Evolutionary conservation across 495 filamentous ascomycete genomes (phyloP).

Genomic region (Aspergillus cavernicola): DNA sequence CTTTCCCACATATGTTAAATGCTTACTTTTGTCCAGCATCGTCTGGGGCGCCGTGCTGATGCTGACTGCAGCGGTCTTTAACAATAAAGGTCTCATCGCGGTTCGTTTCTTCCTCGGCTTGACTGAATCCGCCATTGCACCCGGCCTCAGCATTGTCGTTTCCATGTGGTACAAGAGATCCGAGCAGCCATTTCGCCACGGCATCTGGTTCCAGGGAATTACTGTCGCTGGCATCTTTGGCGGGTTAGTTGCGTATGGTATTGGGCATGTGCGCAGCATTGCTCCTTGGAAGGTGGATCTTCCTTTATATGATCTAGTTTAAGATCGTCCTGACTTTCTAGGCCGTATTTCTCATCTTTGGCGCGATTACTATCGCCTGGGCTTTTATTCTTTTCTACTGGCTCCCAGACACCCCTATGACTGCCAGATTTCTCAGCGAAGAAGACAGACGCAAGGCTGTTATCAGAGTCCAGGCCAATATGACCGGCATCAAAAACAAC

Average conservation of each 20-base stretch:
- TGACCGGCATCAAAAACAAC: slow-evolving; percentile 48
- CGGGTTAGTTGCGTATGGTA: slow-evolving; percentile 53
- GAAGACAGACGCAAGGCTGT: slow-evolving; percentile 42
- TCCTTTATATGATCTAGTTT: slow-evolving; percentile 23
- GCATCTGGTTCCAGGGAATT: slow-evolving; percentile 59
- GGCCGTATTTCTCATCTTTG: slow-evolving; percentile 57
- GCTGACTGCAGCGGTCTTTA: not conserved
- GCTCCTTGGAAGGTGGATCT: slow-evolving; percentile 8
- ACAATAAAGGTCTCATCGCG: slow-evolving; percentile 4
- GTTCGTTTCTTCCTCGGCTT: slow-evolving; percentile 55
- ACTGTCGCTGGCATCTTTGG: slow-evolving; percentile 57
- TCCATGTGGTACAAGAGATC: slow-evolving; percentile 54
- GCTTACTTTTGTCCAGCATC: not conserved
- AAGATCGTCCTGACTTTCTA: no score
- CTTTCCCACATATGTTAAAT: not conserved
- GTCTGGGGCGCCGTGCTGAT: not conserved
- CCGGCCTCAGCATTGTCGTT: slow-evolving; percentile 41
- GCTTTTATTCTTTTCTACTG: slow-evolving; percentile 45
- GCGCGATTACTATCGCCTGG: slow-evolving; percentile 51
- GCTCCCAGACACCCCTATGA: slow-evolving; percentile 52
- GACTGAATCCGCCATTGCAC: slow-evolving; percentile 56
- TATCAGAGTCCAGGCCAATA: slow-evolving; percentile 42
- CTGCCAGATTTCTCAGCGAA: slow-evolving; percentile 50
- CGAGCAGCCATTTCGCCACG: slow-evolving; percentile 56
- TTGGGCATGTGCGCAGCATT: slow-evolving; percentile 32